Percentiles rank a stretch among this genome's conserved stretches.
Conservation (phyloP, 2,329 filamentous ascomycete genomes). For the Penicillium sp. region DNA sequence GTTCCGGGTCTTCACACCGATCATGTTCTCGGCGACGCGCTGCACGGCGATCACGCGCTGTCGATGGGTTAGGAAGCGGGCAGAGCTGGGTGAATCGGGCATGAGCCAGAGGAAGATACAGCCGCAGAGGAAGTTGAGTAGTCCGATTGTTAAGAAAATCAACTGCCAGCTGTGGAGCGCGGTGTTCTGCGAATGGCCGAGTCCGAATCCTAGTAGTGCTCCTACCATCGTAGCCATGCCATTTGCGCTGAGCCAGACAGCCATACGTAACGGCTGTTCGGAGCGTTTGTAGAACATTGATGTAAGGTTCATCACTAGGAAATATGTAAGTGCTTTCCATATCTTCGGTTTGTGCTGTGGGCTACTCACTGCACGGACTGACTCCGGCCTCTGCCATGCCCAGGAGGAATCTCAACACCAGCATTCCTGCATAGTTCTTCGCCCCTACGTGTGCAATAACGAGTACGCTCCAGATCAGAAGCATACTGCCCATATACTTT, state of each 20-base stretch:
- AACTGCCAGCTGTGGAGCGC: conserved; percentile 37
- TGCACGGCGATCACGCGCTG: conserved; percentile 42
- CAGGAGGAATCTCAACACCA: conserved; percentile 48
- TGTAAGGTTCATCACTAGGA: conserved; percentile 33
- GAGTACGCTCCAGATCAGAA: conserved; percentile 44
- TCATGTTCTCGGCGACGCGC: conserved; percentile 43
- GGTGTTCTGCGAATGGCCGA: conserved; percentile 33
- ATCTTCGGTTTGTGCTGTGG: not conserved
- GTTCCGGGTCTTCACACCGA: conserved; percentile 39
- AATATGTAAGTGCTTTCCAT: conserved; percentile 5
- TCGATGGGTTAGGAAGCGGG: conserved; percentile 39
- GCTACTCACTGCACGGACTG: conserved; percentile 28
- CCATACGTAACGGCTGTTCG: conserved; percentile 38
- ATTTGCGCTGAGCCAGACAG: conserved; percentile 38
- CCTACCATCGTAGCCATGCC: conserved; percentile 39
- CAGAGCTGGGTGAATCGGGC: conserved; percentile 39
- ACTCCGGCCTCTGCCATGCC: conserved; percentile 43
- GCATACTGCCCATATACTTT: conserved; percentile 42
- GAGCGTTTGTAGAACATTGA: conserved; percentile 40
- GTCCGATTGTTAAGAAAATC: conserved; percentile 43
- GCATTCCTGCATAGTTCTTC: conserved; percentile 41
- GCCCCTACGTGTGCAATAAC: conserved; percentile 40
- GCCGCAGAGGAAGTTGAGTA: conserved; percentile 46
- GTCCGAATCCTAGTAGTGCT: conserved; percentile 36
- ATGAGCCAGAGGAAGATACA: conserved; percentile 34